Base-by-base conservation (phyloP, 2,329 filamentous ascomycete species). In the Aphanoascus verrucosus region DNA sequence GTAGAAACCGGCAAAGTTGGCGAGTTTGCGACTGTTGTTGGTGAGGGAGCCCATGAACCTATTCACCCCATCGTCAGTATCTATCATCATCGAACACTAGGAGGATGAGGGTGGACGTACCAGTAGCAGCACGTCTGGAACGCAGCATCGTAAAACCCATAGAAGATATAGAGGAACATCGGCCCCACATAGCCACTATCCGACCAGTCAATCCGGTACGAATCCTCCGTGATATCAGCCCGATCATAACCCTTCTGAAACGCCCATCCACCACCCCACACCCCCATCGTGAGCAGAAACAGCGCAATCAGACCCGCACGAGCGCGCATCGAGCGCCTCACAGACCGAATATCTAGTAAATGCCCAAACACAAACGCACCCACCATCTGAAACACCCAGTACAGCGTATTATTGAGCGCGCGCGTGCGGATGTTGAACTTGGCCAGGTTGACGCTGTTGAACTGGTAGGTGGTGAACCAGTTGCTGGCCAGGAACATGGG, bases 101-200 rank as follows among this genome's bases (percentile, higher is more conserved):
- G 20, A 35, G 12, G 0, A 41, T 17, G 48, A 47, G 23, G 5
- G 37, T 28, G 15, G 43, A 66, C 75, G 61, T 67, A 79, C 90
- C 90, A 96, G 76, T 97, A 96, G 48, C 90, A 83, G 63, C 77
- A 83, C 0, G 88, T 91, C 74, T 97, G 91, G 84, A 88, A 96
- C 52, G 83, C 80, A 42, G 90, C 88, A 67, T 96, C 91, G 62
- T 84, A 93, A 69, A 93, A 84, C 40, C 88, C 88, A 67, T 93
- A 94, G 70, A 90, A 90, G 63, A 94, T 87, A 74, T 89, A 94
- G 50, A 94, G 72, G 67, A 94, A 88, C 80, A 94, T 87, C 11
- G 86, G 86, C 0, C 85, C 88, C 55, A 84, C 76, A 65, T 85
- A 93, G 52, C 80, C 81, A 28, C 74, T 70, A 53, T 81, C 75